Percentiles rank a stretch among this genome's conserved stretches.
Conservation (phyloP, 1,284 basidiomycete genomes). For the Neonothopanus nambi region DNA sequence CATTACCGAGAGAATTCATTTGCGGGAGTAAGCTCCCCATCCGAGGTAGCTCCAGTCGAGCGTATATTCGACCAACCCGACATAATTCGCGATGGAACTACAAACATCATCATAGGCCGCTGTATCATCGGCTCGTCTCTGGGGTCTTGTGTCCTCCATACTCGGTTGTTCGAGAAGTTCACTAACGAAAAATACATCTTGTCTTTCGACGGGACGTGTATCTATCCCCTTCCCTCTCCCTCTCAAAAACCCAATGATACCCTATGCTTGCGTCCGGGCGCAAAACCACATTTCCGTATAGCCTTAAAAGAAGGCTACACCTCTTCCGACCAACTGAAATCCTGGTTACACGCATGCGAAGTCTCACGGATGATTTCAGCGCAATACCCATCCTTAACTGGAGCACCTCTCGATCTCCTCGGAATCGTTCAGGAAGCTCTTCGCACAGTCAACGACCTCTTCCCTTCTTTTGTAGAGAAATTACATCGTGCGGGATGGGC, state of each 20-base stretch:
- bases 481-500: conserved; percentile 13
- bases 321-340: conserved; percentile 50
- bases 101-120: conserved; percentile 32
- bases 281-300: conserved; percentile 34
- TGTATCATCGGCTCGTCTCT: conserved; percentile 51
- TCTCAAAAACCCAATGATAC: neutral
- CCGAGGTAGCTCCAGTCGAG: conserved; percentile 35
- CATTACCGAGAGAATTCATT: conserved; percentile 27
- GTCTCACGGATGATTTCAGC: conserved; percentile 3
- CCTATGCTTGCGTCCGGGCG: conserved; percentile 12
- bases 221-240: neutral
- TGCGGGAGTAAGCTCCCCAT: conserved; percentile 28
- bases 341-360: conserved; percentile 53
- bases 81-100: conserved; percentile 36
- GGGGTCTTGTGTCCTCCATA: conserved; percentile 35
- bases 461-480: conserved; percentile 7
- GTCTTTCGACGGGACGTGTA: conserved; percentile 39
- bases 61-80: conserved; percentile 37
- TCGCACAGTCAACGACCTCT: conserved; percentile 1
- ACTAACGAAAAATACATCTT: conserved; percentile 47
- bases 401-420: neutral
- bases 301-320: conserved; percentile 51
- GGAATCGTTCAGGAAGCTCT: conserved; percentile 4
- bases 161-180: conserved; percentile 35
- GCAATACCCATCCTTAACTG: neutral